Base-by-base conservation (phyloP, 352 stramenopile genomes). In the Phytophthora sojae region DNA sequence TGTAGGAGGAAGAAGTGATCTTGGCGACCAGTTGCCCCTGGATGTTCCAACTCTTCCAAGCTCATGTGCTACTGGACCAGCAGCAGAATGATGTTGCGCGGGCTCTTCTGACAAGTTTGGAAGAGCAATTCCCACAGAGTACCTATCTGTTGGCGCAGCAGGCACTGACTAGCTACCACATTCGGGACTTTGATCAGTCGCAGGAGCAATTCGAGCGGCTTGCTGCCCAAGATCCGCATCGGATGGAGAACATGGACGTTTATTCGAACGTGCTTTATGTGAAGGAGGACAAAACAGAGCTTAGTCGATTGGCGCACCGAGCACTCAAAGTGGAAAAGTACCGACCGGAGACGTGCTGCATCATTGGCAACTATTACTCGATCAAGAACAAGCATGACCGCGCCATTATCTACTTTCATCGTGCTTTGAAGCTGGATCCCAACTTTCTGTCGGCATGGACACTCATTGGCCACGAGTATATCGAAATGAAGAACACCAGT, bases 401-500 rank as follows among this genome's bases (percentile, higher is more conserved):
- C 61, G 97, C 97, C 3, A 97, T 99, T 47, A 79, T 98, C 57
- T 99, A 99, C 77, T 99, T 99, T 79, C 90, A 98, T 64, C 90
- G 97, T 25, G 95, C 95, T 21, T 81, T 99, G 6, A 97, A 97
- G 63, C 80, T 99, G 15, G 93, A 99, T 81, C 92, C 89, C 3
- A 93, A 93, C 14, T 99, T 98, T 71, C 78, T 99, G 4, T 98
- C 91, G 37, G 97, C 97, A 0, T 99, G 97, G 97, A 99, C 97
- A 30, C 85, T 99, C 8, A 98, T 99, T 63, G 98, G 98, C 11
- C 98, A 99, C 80, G 98, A 99, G 79, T 99, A 98, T 79, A 91
- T 99, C 30, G 97, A 99, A 80, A 95, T 99, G 85, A 99, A 99
- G 77, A 99, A 99, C 77, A 99, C 97, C 32, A 95, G 94, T 53